Base-by-base conservation (phyloP, 306 rosid species). In the Castanea crenata region DNA sequence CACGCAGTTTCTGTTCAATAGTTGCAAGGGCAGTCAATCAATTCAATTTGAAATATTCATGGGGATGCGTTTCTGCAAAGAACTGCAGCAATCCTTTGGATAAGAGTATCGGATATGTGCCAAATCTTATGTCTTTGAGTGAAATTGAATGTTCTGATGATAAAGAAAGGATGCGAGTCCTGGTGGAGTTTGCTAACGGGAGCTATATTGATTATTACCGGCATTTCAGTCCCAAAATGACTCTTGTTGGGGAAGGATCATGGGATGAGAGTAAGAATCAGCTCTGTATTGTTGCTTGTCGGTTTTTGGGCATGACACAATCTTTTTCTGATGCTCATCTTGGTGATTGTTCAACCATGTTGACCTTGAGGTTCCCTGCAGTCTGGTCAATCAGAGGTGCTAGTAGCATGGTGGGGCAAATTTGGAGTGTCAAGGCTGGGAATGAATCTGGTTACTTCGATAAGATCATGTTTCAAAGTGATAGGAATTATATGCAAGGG, bases 381-480 rank as follows among this genome's bases (percentile, higher is more conserved):
- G 57, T 77, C 51, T 83, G 90, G 92, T 86, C 92, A 75, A 86
- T 90, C 31, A 73, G 76, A 21, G 65, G 83, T 6, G 79, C 83
- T n/a, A 85, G 80, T 20, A 76, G 27, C 51, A 15, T 85, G 23
- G 85, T 82, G 57, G 94, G 94, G 61, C 78, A 84, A 69, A 81
- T 90, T 49, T 92, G 97, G 94, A 92, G 86, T 72, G 87, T 70
- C 75, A 88, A 88, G 79, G 59, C 82, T 46, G 55, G 6, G 57
- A 49, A 59, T 1, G 89, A 86, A 38, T 21, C 62, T 11, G 78
- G 83, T 29, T 84, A 85, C 82, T 90, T 88, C 75, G 82, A 80
- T 34, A 71, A 5, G 84, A 83, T 90, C 69, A 73, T 61, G 46
- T 82, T 90, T n/a, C 55, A 69, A 73, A 69, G 67, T 27, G 59